These are phyloP conservation scores for Pleurozium schreberi DNA, from an alignment of 225 moss, liverwort and hornwort genomes.

Conservation along the genomic window DNA sequence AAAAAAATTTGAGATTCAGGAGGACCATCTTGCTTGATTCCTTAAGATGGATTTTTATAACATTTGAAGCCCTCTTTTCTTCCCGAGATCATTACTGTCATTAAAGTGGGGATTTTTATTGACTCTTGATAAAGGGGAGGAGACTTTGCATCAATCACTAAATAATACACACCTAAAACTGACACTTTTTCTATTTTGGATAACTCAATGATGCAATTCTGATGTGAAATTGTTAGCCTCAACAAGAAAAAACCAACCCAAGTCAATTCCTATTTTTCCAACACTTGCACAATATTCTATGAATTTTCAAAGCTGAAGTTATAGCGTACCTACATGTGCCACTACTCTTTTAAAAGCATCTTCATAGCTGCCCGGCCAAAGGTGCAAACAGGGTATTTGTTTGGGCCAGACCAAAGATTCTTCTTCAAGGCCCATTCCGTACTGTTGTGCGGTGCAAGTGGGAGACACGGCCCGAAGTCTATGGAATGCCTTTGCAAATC, in stretches of 20 bases:
- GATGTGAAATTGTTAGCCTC: not conserved
- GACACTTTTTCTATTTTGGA: fast-evolving
- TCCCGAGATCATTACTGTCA: not conserved
- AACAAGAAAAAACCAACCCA: fast-evolving
- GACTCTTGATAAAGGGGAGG: not conserved
- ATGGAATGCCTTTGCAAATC: too few species aligned
- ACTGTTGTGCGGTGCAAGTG: too few species aligned
- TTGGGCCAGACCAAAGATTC: too few species aligned
- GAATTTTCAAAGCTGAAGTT: not conserved
- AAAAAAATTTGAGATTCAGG: too few species aligned
- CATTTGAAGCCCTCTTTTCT: not conserved
- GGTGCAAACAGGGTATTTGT: too few species aligned
- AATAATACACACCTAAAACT: not conserved
- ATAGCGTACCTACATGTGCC: fast-evolving
- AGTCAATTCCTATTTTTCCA: not conserved
- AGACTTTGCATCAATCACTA: not conserved
- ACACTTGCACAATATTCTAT: not conserved
- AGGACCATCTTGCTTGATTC: not conserved
- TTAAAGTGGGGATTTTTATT: not conserved
- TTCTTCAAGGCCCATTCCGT: too few species aligned
- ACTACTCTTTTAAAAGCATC: too few species aligned
- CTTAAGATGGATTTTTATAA: not conserved
- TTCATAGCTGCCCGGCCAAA: too few species aligned
- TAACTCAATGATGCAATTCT: not conserved
- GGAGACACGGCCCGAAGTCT: too few species aligned